These are phyloP conservation scores for Pleurotus ostreatus DNA, from an alignment of 768 basidiomycete genomes.

Conservation along the genomic window DNA sequence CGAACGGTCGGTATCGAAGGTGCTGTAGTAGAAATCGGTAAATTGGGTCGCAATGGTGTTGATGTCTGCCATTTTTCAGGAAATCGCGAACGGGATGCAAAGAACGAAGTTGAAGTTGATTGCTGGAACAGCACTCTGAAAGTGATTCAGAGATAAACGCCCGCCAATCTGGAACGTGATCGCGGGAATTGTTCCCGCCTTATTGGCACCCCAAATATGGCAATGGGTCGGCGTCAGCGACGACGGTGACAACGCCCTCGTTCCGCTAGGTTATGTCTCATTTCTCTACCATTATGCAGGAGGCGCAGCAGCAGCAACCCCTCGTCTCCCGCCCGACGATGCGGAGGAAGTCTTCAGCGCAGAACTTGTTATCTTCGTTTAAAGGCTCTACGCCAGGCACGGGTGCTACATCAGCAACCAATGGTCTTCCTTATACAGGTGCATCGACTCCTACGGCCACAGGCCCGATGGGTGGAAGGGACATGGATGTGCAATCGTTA, in stretches of 20 bases:
- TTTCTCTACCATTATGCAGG: constrained; percentile 14
- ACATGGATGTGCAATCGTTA: constrained; percentile 72
- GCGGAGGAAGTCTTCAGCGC: constrained; percentile 83
- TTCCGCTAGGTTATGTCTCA: constrained; percentile 29
- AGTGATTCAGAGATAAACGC: not conserved
- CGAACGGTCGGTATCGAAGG: constrained; percentile 65
- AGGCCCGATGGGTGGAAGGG: constrained; percentile 40
- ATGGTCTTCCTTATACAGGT: constrained; percentile 33
- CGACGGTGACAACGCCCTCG: no score
- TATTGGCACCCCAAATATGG: no score
- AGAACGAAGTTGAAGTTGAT: not conserved
- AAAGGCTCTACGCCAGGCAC: constrained; percentile 36
- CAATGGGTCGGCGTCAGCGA: no score
- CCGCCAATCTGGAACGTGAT: not conserved
- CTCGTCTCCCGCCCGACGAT: constrained; percentile 47
- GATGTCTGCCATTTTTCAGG: constrained; percentile 62
- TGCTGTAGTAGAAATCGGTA: constrained; percentile 76
- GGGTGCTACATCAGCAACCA: constrained; percentile 28
- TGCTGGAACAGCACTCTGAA: not conserved
- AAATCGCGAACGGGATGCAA: constrained; percentile 4
- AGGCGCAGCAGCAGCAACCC: not conserved
- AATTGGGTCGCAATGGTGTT: constrained; percentile 75
- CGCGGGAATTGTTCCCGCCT: no score
- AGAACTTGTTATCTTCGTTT: constrained; percentile 78
- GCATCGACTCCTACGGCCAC: constrained; percentile 38